Base-by-base conservation (phyloP, 1,284 basidiomycete species). In the Vanrija sp. region DNA sequence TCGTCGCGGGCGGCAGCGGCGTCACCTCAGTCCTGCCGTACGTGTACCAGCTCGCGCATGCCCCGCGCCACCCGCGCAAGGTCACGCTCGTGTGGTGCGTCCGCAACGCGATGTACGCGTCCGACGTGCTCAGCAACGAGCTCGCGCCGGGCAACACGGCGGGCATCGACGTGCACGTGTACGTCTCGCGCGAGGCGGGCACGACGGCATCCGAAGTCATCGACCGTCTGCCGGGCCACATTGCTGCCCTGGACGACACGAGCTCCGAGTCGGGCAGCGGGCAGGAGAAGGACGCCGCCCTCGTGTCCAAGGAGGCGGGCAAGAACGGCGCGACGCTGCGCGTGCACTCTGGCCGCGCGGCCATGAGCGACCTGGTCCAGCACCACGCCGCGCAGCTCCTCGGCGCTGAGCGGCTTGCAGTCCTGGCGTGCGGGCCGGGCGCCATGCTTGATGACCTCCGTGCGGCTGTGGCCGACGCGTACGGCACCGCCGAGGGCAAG, bases 371-470 rank as follows among this genome's bases (percentile, higher is more conserved):
- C 10, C 23, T 66, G 2, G 38, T 67, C 6, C 12, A 44, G 1
- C 10, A 18, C 3, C 49, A 49, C 1, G 18, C 63, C 8, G 23
- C 18, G 1, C 38, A 38, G 6, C 45, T 65, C 3, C 55, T 62
- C 0, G 61, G 62, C 8, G 46, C 43, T 3, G 65, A 66, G 45
- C 52, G 58, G 29, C 40, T 70, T 16, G 66, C 60, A 3, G 60
- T 70, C 1, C 44, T 66, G 9, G 55, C 62, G 1, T 70, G 68
- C 39, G 68, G 68, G 8, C 67, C 67, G 1, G 54, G 46, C 1
- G 54, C 18, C 4, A 67, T 68, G 67, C 60, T 61, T 49, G 66
- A 69, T 44, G 65, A 68, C 29, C 34, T 69, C 51, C 46, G 67
- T 15, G 26, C 26, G 29, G 61, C 60, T 1, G 54, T 69, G 5